phyloP scores from a whole-genome alignment of 768 basidiomycete species.

The Candolleomyces aberdarensis region DNA sequence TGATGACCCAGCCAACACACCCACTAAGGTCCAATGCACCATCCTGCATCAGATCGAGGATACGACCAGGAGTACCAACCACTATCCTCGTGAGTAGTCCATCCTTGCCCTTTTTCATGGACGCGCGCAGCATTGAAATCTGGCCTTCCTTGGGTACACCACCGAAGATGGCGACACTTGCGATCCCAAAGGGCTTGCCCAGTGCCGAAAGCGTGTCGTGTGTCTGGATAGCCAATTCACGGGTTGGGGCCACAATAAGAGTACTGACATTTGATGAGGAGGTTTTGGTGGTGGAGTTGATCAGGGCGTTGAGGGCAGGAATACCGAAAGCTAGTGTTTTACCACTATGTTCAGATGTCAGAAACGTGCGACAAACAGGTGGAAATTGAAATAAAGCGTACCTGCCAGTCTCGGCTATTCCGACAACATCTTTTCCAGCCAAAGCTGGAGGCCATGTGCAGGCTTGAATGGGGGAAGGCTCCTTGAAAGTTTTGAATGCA shows the following conservation, averaged over 20 bases:
- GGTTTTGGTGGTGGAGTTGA: slow-evolving; percentile 32
- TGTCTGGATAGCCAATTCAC: slow-evolving; percentile 95
- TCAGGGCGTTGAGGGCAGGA: slow-evolving; percentile 74
- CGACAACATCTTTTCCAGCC: slow-evolving; percentile 82
- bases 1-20: slow-evolving; percentile 36
- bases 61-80: slow-evolving; percentile 93
- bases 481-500: slow-evolving; percentile 70
- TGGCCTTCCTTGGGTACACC: slow-evolving; percentile 92
- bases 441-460: slow-evolving; percentile 92
- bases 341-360: slow-evolving; percentile 48
- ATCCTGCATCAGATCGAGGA: slow-evolving; percentile 88
- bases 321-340: slow-evolving; percentile 97
- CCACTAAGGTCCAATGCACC: slow-evolving; percentile 78
- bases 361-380: background rate
- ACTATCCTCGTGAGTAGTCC: slow-evolving; percentile 65
- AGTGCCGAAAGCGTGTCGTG: slow-evolving; percentile 77
- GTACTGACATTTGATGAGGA: slow-evolving; percentile 48
- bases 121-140: slow-evolving; percentile 60
- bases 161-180: slow-evolving; percentile 87
- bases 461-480: slow-evolving; percentile 94
- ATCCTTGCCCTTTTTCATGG: slow-evolving; percentile 45
- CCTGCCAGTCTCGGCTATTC: slow-evolving; percentile 96
- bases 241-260: slow-evolving; percentile 89
- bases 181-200: slow-evolving; percentile 71
- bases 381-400: slow-evolving; percentile 20